A percentile compares a stretch with the other conserved stretches of the same genome.
These are phyloP conservation scores for Apiotrichum domesticum DNA, from an alignment of 1,284 basidiomycete genomes.

Conservation along the genomic window DNA sequence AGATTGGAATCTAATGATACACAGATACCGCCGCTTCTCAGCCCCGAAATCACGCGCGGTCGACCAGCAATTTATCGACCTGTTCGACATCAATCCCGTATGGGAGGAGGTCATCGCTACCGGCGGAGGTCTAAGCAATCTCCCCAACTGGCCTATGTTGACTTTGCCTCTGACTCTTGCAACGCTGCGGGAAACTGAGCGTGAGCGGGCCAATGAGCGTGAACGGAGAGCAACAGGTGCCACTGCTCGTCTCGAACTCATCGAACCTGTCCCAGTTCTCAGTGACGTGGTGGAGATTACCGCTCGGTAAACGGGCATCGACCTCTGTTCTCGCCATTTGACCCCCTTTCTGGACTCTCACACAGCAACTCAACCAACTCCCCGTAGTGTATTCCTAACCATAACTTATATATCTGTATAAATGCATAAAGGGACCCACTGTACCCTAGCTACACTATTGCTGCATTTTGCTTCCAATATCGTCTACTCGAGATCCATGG, in stretches of 20 bases:
- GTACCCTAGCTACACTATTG: neutral
- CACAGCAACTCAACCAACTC: too few species aligned
- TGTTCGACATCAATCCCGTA: constrained; percentile 43
- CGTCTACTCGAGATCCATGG: constrained; percentile 43
- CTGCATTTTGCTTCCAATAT: neutral
- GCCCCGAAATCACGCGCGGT: constrained; percentile 52
- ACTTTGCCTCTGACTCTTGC: constrained; percentile 20
- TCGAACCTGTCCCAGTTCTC: neutral
- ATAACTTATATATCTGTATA: neutral
- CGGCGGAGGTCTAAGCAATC: constrained; percentile 33
- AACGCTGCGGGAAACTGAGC: constrained; percentile 8
- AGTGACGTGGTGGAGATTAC: constrained; percentile 8
- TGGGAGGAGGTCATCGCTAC: constrained; percentile 31
- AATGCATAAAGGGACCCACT: neutral
- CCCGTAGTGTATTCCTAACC: too few species aligned
- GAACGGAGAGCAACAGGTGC: constrained; percentile 1
- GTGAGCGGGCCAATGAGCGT: constrained; percentile 6
- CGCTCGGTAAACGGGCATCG: constrained; percentile 2
- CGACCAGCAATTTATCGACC: constrained; percentile 55
- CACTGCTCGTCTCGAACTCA: neutral
- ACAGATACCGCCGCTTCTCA: constrained; percentile 49
- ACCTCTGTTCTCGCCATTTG: too few species aligned
- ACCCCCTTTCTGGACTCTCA: too few species aligned
- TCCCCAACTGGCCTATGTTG: constrained; percentile 40
- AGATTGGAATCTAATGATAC: too few species aligned